These are phyloP conservation scores for Mortierella polycephala DNA, from an alignment of 371 early-diverging fungal species.

Conservation along the genomic window DNA sequence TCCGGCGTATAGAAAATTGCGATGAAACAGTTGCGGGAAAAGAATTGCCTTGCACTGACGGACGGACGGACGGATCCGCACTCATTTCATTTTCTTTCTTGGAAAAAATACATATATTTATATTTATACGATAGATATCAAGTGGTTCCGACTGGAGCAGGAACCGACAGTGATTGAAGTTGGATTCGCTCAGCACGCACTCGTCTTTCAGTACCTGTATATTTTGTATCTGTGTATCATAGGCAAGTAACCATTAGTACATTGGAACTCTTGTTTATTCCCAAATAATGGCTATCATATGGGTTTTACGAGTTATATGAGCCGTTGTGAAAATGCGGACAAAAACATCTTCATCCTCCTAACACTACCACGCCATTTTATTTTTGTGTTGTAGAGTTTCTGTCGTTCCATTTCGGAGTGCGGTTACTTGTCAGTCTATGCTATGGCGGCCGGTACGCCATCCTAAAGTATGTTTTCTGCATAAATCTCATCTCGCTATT, in stretches of 20 bases:
- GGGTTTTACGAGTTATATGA: too few relatives aligned
- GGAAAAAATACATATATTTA: neutral
- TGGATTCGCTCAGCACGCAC: constrained; percentile 68
- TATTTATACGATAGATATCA: constrained; percentile 87
- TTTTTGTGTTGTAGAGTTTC: constrained; percentile 29
- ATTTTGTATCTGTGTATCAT: constrained; percentile 77
- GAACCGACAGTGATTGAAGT: constrained; percentile 62
- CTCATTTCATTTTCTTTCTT: neutral
- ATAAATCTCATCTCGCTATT: neutral
- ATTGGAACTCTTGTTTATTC: neutral
- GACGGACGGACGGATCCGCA: too few relatives aligned
- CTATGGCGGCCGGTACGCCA: constrained; percentile 53
- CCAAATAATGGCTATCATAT: too few relatives aligned
- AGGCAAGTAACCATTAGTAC: constrained; percentile 3
- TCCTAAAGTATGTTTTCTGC: constrained; percentile 35
- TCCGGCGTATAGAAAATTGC: too few relatives aligned
- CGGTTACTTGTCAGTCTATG: constrained; percentile 45
- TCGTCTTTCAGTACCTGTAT: constrained; percentile 82
- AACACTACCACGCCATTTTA: too few relatives aligned
- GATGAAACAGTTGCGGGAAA: too few relatives aligned
- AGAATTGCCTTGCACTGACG: too few relatives aligned
- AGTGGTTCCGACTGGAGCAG: constrained; percentile 90
- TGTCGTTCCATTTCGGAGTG: constrained; percentile 52
- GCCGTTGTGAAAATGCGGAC: too few relatives aligned
- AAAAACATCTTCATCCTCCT: too few relatives aligned